These are phyloP conservation scores for Lupinus albus DNA, from an alignment of 306 rosid genomes.

Conservation along the genomic window DNA sequence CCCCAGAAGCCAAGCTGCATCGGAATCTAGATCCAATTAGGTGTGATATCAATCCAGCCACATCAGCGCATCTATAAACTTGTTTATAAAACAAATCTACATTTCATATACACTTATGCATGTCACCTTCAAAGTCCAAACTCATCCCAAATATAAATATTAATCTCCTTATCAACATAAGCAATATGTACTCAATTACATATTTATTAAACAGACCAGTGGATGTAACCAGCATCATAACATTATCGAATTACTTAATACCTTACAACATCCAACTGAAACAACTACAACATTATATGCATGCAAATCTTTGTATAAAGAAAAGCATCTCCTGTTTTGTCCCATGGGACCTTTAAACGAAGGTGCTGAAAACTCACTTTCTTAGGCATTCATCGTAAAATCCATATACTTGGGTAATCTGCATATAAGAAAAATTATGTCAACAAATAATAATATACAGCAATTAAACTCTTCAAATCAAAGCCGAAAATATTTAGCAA, in stretches of 20 bases:
- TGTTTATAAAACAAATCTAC: neutral
- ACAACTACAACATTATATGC: conserved; percentile 18
- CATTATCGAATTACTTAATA: neutral
- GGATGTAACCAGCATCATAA: neutral
- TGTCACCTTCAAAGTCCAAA: neutral
- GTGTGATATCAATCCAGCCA: conserved; percentile 2
- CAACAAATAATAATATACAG: conserved; percentile 19
- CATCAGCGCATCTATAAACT: neutral
- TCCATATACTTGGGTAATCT: conserved; percentile 97
- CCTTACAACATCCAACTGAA: conserved; percentile 6
- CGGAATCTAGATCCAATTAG: neutral
- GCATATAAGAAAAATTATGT: conserved; percentile 38
- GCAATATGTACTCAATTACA: neutral
- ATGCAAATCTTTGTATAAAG: conserved; percentile 20
- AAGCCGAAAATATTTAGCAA: conserved; percentile 5
- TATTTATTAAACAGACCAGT: neutral
- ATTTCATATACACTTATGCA: neutral
- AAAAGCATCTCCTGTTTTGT: conserved; percentile 21
- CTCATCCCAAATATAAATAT: conserved; percentile 12
- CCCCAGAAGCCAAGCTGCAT: neutral
- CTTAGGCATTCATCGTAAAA: conserved; percentile 94
- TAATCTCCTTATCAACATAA: neutral
- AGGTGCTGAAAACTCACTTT: conserved; percentile 69
- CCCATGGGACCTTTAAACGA: conserved; percentile 34
- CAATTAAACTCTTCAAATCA: conserved; percentile 29